A percentile compares a stretch with the other conserved stretches of the same genome.
Conservation (phyloP, 1,139 yeast genomes). For the Debaryomycetaceae sp. region DNA sequence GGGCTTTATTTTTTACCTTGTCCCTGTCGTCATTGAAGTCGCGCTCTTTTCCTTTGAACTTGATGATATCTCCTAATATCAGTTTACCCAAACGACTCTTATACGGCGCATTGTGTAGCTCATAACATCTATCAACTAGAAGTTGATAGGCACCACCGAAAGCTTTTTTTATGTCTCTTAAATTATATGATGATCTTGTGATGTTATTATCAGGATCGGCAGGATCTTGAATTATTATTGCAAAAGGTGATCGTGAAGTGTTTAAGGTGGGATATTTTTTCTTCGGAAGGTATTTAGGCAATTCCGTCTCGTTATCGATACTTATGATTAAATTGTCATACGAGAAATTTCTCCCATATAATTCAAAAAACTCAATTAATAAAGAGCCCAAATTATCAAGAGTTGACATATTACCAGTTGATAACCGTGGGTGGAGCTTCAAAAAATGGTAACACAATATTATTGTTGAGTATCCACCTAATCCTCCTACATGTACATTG, state of each 20-base stretch:
- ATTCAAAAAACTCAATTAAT: slow-evolving; percentile 87
- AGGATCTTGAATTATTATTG: slow-evolving; percentile 87
- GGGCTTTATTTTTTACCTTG: slow-evolving; percentile 61
- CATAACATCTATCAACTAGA: slow-evolving; percentile 68
- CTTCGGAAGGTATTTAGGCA: slow-evolving; percentile 57
- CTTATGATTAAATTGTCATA: slow-evolving; percentile 75
- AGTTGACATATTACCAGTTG: slow-evolving; percentile 65
- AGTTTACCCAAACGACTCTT: slow-evolving; percentile 69
- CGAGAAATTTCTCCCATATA: slow-evolving; percentile 91
- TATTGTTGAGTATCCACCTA: slow-evolving; percentile 92
- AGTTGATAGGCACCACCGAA: slow-evolving; percentile 91
- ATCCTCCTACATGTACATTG: slow-evolving; percentile 93
- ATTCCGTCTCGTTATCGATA: slow-evolving; percentile 48
- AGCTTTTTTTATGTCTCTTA: slow-evolving; percentile 77
- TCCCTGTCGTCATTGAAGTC: slow-evolving; percentile 77
- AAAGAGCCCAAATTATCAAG: slow-evolving; percentile 81
- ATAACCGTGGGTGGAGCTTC: slow-evolving; percentile 72
- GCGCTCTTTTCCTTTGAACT: slow-evolving; percentile 70
- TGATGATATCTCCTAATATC: slow-evolving; percentile 77
- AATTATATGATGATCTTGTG: slow-evolving; percentile 80
- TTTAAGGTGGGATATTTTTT: slow-evolving; percentile 51
- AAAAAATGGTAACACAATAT: slow-evolving; percentile 84
- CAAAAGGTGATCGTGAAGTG: slow-evolving; percentile 54
- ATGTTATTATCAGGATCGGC: slow-evolving; percentile 80
- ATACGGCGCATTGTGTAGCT: slow-evolving; percentile 55